Percentiles rank a stretch among this genome's conserved stretches.
Conservation (phyloP, 441 rosid species). For the Cnidoscolus chayamansa region DNA sequence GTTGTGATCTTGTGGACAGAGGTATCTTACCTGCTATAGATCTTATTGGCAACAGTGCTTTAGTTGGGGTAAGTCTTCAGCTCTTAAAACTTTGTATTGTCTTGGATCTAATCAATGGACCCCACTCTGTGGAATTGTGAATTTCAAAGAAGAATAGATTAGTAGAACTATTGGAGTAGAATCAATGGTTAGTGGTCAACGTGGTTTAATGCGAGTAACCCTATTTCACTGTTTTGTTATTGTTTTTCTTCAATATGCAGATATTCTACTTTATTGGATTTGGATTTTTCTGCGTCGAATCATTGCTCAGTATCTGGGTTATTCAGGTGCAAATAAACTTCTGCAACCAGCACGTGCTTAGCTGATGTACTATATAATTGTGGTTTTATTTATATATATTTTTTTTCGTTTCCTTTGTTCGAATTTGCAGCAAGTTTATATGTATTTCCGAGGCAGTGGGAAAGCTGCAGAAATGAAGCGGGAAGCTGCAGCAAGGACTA, state of each 20-base stretch:
- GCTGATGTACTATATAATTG: neutral
- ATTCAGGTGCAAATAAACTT: constrained; percentile 60
- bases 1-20: constrained; percentile 46
- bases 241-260: constrained; percentile 37
- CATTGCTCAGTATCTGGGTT: constrained; percentile 92
- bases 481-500: constrained; percentile 59
- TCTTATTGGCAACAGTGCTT: constrained; percentile 44
- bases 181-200: neutral
- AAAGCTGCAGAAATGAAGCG: constrained; percentile 87
- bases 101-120: too few relatives aligned
- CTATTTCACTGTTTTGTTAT: too few relatives aligned
- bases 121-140: neutral
- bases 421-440: constrained; percentile 85
- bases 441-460: constrained; percentile 97
- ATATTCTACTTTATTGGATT: constrained; percentile 84
- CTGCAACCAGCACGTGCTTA: constrained; percentile 2
- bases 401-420: constrained; percentile 2
- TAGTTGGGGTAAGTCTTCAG: constrained; percentile 66
- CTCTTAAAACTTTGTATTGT: neutral
- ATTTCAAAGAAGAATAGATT: neutral
- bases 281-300: constrained; percentile 70
- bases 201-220: constrained; percentile 9
- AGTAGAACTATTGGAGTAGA: neutral
- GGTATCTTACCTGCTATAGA: constrained; percentile 94
- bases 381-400: neutral